These are phyloP conservation scores for Rubia balearica DNA, from an alignment of 305 asterid genomes.

Conservation along the genomic window DNA sequence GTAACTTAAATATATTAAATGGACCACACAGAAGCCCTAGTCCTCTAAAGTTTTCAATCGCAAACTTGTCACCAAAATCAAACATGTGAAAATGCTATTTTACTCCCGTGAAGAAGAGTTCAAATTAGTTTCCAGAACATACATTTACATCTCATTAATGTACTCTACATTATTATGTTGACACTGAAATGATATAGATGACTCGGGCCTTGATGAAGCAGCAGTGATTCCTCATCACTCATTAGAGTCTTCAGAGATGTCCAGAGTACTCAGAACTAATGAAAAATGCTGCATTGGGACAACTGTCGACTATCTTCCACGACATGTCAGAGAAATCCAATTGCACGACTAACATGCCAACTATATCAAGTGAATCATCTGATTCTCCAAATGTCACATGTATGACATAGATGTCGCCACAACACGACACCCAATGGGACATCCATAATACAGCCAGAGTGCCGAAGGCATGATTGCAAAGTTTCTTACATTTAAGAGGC, in stretches of 20 bases:
- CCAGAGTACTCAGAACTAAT: background rate
- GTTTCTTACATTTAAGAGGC: background rate
- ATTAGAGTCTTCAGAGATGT: too few relatives aligned
- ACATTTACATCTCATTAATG: too few relatives aligned
- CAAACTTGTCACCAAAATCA: slow-evolving; percentile 62
- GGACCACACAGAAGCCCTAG: slow-evolving; percentile 93
- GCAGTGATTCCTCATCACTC: too few relatives aligned
- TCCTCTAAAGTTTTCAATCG: slow-evolving; percentile 49
- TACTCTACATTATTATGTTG: too few relatives aligned
- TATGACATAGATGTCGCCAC: background rate
- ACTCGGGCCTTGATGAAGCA: too few relatives aligned
- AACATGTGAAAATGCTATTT: slow-evolving; percentile 35
- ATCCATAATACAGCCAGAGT: background rate
- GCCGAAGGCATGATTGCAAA: background rate
- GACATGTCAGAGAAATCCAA: background rate
- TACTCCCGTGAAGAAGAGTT: too few relatives aligned
- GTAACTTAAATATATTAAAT: too few relatives aligned
- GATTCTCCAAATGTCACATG: background rate
- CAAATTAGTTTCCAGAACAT: too few relatives aligned
- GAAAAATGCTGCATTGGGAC: slow-evolving; percentile 4
- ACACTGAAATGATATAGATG: too few relatives aligned
- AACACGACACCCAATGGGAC: background rate
- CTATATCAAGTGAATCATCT: background rate
- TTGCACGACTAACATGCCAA: background rate
- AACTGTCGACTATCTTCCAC: background rate